Conservation (phyloP, 2,329 filamentous ascomycete genomes). For the Fusarium veterinarium region DNA sequence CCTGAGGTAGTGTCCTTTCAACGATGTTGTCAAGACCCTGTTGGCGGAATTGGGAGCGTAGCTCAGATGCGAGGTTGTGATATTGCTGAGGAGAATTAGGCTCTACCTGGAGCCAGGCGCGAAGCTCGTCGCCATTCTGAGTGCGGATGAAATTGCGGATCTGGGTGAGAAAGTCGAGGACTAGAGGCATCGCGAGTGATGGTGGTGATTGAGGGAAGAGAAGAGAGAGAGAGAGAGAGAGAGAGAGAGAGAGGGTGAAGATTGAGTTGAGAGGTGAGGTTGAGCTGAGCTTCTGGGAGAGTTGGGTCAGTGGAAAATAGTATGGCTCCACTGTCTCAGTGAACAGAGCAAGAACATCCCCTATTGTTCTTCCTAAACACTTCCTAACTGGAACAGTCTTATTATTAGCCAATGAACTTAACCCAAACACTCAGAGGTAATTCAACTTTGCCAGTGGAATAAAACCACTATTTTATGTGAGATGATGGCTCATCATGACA, state of each 20-base stretch:
- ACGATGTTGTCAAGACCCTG: conserved; percentile 71
- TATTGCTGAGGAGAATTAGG: conserved; percentile 76
- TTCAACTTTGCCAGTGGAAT: not conserved
- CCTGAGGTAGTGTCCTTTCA: conserved; percentile 71
- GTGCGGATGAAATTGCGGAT: conserved; percentile 67
- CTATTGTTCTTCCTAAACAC: not conserved
- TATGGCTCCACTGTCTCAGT: conserved; percentile 34
- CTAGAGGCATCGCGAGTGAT: conserved; percentile 64
- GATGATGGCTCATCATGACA: not conserved
- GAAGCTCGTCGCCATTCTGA: conserved; percentile 73
- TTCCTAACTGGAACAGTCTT: not conserved
- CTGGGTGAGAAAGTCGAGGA: conserved; percentile 75
- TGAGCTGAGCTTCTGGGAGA: conserved; percentile 1
- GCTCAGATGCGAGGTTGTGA: conserved; percentile 73
- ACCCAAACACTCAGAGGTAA: not conserved
- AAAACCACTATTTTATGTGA: too few relatives aligned
- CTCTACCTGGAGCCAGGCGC: conserved; percentile 79
- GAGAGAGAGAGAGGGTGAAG: not conserved
- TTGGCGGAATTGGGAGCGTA: conserved; percentile 66
- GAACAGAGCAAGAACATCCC: not conserved
- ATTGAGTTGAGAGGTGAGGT: not conserved
- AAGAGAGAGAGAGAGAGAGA: not conserved
- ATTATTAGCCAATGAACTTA: not conserved
- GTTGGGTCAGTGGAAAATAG: conserved; percentile 9
- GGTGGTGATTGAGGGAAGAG: not conserved